Evolutionary conservation across 257 asterid genomes (phyloP), one percentile per base, ranked within the genome.

Genomic region (Misopates orontium): DNA sequence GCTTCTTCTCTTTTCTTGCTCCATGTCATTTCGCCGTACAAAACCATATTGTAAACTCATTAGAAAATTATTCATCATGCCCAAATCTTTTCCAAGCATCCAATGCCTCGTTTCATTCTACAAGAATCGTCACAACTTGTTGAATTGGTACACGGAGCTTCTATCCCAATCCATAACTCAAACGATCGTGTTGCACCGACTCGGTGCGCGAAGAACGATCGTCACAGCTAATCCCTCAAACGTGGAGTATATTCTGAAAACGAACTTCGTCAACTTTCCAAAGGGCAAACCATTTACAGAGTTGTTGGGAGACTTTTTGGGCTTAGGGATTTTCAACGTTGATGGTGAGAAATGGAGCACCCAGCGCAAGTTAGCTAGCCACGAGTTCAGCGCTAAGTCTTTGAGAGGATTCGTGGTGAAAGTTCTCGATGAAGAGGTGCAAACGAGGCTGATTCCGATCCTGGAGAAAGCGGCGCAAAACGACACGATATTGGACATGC

Each of bases 121-220:
- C 78, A 69, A 80, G 39, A 90, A 90, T 52, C 85, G 91, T 10
- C 84, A 65, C 71, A 81, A 86, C 13, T 17, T 87, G 25, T 19
- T 87, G 10, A 71, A 47, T 8, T 90, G 97, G 95, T 89, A 90
- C 78, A 87, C 91, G 0, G 71, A 83, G 3, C 82, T 90, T 13
- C 19, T 90, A 10, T 59, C 84, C 5, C 17, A 42, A 0, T 87
- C 95, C 0, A 42, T 25, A 1, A 64, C 81, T 2, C 85, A 77
- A 70, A 84, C 95, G 18, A 82, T 82, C 53, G 75, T 78, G 13
- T 67, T 86, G 53, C 83, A 78, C 79, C 83, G 87, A 54, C 71
- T 84, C 11, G 87, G 91, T 5, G 84, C 84, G 0, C 77, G 78
- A 1, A 64, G 83, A 0, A 84, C 82, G 0, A 17, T 86, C 55